Base-by-base conservation (phyloP, 2,329 filamentous ascomycete species). In the Exutisphaerella laricina region DNA sequence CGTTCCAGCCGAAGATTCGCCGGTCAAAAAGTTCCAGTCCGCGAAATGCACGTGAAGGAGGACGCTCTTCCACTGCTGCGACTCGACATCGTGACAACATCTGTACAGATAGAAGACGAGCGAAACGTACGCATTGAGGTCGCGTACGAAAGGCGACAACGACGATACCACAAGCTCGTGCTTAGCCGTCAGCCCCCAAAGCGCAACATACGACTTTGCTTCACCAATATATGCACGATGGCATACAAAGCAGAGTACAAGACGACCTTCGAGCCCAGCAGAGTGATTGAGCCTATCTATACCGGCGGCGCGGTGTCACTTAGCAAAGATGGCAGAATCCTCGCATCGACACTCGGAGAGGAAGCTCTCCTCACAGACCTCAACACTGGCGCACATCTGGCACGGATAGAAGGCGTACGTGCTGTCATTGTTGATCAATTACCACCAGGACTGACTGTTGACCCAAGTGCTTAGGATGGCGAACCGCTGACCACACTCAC, bases 291-390 rank as follows among this genome's bases (percentile, higher is more conserved):
- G 57, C 92, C 92, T 14, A 90, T 97, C 37, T 96, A 92, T 62
- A 95, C 90, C 2, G 92, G 92, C 41, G 92, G 92, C 31, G 84
- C 85, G 53, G 81, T 94, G 46, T 81, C 87, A 21, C 77, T 97
- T 48, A 88, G 90, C 71, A 78, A 82, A 64, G 79, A 80, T 67
- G 88, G 88, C 39, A 79, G 79, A 57, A 79, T 97, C 50, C 75
- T 98, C 41, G 90, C 88, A 31, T 88, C 88, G 17, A 88, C 85
- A 25, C 70, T 97, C n/a, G 88, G 86, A 25, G 92, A 98, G 64
- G 88, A 96, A 77, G 89, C 81, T 13, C 70, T 97, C 41, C 72
- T 98, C 55, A 92, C 90, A 17, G 82, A 96, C 66, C 74, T 94
- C 51, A 77, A 82, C 55, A 92, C 83, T 25, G 89, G 90, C 28